These are phyloP conservation scores for Bipolaris zeicola DNA, from an alignment of 2,329 filamentous ascomycete genomes.

Conservation along the genomic window DNA sequence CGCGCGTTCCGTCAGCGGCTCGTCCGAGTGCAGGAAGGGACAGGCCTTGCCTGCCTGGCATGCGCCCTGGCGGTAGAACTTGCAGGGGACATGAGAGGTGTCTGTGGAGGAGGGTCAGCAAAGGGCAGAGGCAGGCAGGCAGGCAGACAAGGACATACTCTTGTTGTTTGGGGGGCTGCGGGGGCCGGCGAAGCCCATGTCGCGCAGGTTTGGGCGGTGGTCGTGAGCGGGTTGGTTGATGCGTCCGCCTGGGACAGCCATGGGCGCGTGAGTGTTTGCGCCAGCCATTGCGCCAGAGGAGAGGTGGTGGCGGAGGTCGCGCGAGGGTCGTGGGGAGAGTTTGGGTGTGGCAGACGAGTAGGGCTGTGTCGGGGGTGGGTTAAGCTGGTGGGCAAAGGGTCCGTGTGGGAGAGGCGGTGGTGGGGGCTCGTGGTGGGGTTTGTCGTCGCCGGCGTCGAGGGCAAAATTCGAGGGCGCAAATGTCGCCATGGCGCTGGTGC, in stretches of 20 bases:
- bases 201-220: constrained; percentile 42
- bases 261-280: constrained; percentile 43
- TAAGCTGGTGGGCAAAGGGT: constrained; percentile 38
- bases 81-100: constrained; percentile 97
- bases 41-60: constrained; percentile 96
- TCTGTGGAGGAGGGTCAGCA: constrained; percentile 60
- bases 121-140: not conserved
- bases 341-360: constrained; percentile 29
- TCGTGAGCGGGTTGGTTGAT: constrained; percentile 36
- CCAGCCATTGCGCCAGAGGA: constrained; percentile 43
- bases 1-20: constrained; percentile 80
- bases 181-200: constrained; percentile 48
- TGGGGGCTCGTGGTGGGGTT: constrained; percentile 42
- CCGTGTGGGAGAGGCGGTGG: constrained; percentile 32
- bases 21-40: constrained; percentile 93
- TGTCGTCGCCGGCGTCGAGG: constrained; percentile 29
- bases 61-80: constrained; percentile 96
- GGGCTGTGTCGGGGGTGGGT: constrained; percentile 25
- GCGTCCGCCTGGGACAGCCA: constrained; percentile 46
- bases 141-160: constrained; percentile 41
- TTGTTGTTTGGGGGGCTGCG: constrained; percentile 58
- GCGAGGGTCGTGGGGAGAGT: constrained; percentile 35
- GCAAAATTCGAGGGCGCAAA: constrained; percentile 32
- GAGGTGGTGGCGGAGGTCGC: constrained; percentile 38
- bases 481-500: constrained; percentile 32